Conservation (phyloP, 129 eudicot species). For the Flaveria trinervia region DNA sequence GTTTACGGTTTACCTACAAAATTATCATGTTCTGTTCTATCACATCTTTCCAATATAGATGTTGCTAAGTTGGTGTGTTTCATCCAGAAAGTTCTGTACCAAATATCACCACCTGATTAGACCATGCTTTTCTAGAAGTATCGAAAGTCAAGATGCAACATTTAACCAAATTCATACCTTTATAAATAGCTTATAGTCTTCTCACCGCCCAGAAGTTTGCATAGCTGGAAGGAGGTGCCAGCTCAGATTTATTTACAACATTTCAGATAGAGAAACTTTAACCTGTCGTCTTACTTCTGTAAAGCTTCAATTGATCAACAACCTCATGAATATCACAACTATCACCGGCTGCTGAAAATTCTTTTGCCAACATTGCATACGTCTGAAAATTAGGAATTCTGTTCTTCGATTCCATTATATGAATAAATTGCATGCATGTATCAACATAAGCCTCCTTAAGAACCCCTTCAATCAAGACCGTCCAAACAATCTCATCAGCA, state of each 20-base stretch:
- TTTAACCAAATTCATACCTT: constrained; percentile 30
- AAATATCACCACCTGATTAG: constrained; percentile 27
- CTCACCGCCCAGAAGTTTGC: constrained; percentile 28
- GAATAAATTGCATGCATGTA: constrained; percentile 55
- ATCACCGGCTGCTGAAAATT: constrained; percentile 48
- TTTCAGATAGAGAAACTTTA: constrained; percentile 31
- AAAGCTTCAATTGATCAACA: constrained; percentile 38
- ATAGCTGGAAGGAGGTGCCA: constrained; percentile 30
- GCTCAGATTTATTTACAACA: constrained; percentile 30
- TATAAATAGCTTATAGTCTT: constrained; percentile 21
- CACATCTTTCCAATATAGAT: constrained; percentile 26
- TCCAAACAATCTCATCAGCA: constrained; percentile 85
- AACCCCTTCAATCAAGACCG: constrained; percentile 71
- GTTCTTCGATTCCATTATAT: constrained; percentile 51
- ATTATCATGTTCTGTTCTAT: neutral
- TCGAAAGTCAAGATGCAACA: constrained; percentile 2
- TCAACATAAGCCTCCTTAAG: constrained; percentile 60
- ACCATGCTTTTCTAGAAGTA: neutral
- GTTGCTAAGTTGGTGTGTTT: constrained; percentile 19
- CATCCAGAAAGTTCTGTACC: constrained; percentile 29
- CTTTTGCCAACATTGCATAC: constrained; percentile 51
- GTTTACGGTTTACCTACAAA: constrained; percentile 32
- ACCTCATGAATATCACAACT: constrained; percentile 37
- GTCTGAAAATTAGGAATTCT: constrained; percentile 48
- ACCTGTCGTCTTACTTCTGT: constrained; percentile 23